Evolutionary conservation across 2,329 filamentous ascomycete species (phyloP).

Genomic region (Verticillium albo-atrum): DNA sequence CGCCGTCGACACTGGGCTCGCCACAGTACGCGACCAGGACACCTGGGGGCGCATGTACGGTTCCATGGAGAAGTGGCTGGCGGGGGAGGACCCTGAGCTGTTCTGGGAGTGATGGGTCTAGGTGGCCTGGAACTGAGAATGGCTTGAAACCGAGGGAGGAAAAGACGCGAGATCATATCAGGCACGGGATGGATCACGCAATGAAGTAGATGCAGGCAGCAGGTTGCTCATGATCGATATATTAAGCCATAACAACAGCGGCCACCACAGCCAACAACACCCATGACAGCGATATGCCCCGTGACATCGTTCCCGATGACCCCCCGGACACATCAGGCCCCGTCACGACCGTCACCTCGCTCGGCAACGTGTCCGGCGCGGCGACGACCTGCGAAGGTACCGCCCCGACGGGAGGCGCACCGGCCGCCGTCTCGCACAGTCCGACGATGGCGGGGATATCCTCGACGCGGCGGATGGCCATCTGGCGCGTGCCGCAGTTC

Average conservation of each 20-base stretch:
- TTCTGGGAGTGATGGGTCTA: neutral
- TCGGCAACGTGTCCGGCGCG: neutral
- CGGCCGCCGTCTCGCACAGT: neutral
- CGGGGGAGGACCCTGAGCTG: slow-evolving; percentile 16
- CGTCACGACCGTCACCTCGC: neutral
- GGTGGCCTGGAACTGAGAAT: neutral
- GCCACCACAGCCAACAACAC: neutral
- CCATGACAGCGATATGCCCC: neutral
- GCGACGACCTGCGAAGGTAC: neutral
- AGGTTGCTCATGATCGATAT: too few species aligned
- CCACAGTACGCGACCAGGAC: slow-evolving; percentile 29
- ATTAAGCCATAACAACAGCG: too few species aligned
- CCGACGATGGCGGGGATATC: slow-evolving; percentile 8
- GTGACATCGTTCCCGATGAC: too few species aligned
- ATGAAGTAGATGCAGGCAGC: too few species aligned
- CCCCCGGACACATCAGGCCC: neutral
- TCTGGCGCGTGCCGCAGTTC: slow-evolving; percentile 40
- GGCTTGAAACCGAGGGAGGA: too few species aligned
- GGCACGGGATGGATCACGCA: too few species aligned
- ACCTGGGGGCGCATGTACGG: slow-evolving; percentile 35
- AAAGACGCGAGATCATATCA: too few species aligned
- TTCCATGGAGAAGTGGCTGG: slow-evolving; percentile 36
- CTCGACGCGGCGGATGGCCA: slow-evolving; percentile 7
- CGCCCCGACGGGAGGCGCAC: too few species aligned
- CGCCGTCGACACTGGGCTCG: slow-evolving; percentile 32